Base-by-base conservation (phyloP, 495 filamentous ascomycete genomes). In the Corynascus novoguineensis region DNA sequence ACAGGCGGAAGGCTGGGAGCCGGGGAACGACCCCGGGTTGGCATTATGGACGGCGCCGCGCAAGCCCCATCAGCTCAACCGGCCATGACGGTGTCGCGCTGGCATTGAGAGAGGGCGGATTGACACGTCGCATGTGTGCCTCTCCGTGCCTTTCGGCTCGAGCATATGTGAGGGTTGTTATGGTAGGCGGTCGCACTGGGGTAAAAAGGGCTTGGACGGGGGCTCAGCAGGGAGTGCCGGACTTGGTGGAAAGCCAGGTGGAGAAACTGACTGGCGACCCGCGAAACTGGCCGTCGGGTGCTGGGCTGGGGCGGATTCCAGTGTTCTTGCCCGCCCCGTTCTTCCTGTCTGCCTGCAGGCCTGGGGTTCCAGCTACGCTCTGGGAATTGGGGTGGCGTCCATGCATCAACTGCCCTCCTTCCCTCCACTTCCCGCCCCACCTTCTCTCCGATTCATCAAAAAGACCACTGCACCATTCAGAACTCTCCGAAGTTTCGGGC, bases 1-100 rank as follows among this genome's bases (percentile, higher is more conserved):
- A 70, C 55, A 8, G 64, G 37, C 19, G 65, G 65, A 37, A 69
- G 60, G 64, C 57, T 61, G 50, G 57, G 57, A 34, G 61, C 50
- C 54, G 60, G 37, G 35, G 61, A 53, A 41, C 60, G 62, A 44
- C 60, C 59, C 52, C 61, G 60, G 45, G 64, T 62, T 59, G 66
- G 61, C 66, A 71, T 69, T 50, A 60, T 64, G 55, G 60, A 63
- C 50, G 34, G 47, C 55, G 62, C 64, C 64, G 63, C 59, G 59
- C 64, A 63, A 60, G 58, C 60, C 55, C 64, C 54, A 55, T 64
- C 60, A 52, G 57, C 50, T 65, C 60, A 64, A 55, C 61, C 65
- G 50, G 63, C 61, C 67, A 68, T 70, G 60, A 52, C 55, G 47
- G 53, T 57, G 32, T 61, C 27, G 51, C 45, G 51, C 51, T 42